These are phyloP conservation scores for Nothopassalora personata DNA, from an alignment of 2,329 filamentous ascomycete species.

Conservation along the genomic window DNA sequence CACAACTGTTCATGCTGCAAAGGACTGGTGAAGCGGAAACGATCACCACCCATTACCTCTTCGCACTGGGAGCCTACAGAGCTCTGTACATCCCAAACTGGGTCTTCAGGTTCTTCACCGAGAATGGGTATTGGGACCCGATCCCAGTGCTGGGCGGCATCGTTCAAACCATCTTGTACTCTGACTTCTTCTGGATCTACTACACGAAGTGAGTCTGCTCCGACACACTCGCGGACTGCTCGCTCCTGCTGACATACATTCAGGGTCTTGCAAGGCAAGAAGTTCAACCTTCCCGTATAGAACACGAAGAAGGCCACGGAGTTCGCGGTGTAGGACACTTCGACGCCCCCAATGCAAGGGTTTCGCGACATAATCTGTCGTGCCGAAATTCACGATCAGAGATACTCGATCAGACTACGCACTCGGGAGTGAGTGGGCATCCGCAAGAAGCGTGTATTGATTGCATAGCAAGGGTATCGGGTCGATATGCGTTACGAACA, in stretches of 20 bases:
- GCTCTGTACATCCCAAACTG: constrained; percentile 98
- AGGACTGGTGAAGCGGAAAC: constrained; percentile 96
- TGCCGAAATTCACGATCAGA: background rate
- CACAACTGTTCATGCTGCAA: constrained; percentile 97
- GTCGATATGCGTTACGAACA: background rate
- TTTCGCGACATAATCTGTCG: background rate
- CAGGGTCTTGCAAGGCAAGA: constrained; percentile 51
- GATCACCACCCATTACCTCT: constrained; percentile 98
- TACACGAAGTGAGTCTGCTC: constrained; percentile 70
- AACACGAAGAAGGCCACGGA: background rate
- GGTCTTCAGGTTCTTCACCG: constrained; percentile 83
- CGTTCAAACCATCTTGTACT: constrained; percentile 91
- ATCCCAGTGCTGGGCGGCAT: constrained; percentile 86
- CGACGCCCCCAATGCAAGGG: background rate
- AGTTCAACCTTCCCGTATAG: constrained; percentile 51
- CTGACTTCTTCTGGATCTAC: constrained; percentile 99
- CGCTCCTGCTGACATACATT: background rate
- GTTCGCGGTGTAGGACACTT: background rate
- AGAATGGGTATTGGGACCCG: constrained; percentile 64
- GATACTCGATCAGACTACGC: background rate
- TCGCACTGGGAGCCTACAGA: constrained; percentile 84
- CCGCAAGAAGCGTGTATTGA: background rate
- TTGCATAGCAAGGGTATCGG: background rate
- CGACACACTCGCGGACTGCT: too few relatives aligned
- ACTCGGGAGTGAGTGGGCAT: background rate